Percentiles rank a stretch among this genome's conserved stretches.
These are phyloP conservation scores for Powellomyces hirtus DNA, from an alignment of 192 early-diverging fungal species.

Conservation along the genomic window DNA sequence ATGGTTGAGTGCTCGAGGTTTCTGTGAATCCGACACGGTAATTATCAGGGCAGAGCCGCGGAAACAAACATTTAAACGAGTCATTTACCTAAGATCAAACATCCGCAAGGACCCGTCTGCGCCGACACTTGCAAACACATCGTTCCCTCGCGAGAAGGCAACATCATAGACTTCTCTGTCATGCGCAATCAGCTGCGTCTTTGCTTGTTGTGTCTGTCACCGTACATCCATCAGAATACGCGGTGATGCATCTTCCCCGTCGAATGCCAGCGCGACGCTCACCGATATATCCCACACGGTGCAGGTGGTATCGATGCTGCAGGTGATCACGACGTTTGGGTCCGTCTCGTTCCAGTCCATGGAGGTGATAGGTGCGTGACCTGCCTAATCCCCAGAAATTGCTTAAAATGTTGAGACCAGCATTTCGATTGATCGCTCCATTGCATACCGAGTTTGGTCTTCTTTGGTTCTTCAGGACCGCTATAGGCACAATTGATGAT, in stretches of 20 bases:
- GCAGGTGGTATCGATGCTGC: slow-evolving; percentile 98
- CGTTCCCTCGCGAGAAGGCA: slow-evolving; percentile 81
- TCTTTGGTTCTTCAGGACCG: slow-evolving; percentile 14
- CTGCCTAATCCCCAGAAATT: not conserved
- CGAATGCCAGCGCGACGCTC: not conserved
- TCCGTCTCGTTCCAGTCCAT: slow-evolving; percentile 97
- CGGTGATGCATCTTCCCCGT: not conserved
- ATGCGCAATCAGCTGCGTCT: slow-evolving; percentile 99
- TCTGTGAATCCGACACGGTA: slow-evolving; percentile 34
- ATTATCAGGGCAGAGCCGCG: not conserved
- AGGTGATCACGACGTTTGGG: slow-evolving; percentile 82
- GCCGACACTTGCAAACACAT: slow-evolving; percentile 97
- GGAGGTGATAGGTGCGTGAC: slow-evolving; percentile 84
- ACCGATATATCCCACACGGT: slow-evolving; percentile 96
- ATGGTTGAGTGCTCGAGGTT: slow-evolving; percentile 97
- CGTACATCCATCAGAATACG: not conserved
- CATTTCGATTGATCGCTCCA: not conserved
- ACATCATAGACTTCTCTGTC: slow-evolving; percentile 99
- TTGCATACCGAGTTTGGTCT: slow-evolving; percentile 11
- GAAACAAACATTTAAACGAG: not conserved
- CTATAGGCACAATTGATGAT: not conserved
- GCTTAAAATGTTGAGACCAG: not conserved
- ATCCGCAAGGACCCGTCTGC: slow-evolving; percentile 95
- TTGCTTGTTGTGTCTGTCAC: slow-evolving; percentile 80
- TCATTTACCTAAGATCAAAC: slow-evolving; percentile 83